These are phyloP conservation scores for Candida glucosophila DNA, from an alignment of 1,139 yeast species.

Conservation along the genomic window DNA sequence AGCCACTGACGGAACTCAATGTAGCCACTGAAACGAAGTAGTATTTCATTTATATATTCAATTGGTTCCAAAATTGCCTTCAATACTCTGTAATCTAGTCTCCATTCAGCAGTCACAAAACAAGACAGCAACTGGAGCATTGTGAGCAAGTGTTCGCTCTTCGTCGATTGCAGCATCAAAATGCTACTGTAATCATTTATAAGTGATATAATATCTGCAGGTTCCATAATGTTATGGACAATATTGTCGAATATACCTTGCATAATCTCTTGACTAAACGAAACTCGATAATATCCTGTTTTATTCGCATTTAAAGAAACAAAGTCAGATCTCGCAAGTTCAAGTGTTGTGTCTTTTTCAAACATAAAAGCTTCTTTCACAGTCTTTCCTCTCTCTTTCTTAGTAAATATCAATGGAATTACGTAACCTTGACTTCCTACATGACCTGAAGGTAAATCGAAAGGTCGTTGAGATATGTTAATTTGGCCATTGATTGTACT, in stretches of 20 bases:
- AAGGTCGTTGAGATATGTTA: too few relatives aligned
- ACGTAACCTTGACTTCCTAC: too few relatives aligned
- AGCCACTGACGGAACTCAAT: conserved; percentile 16
- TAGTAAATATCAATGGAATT: too few relatives aligned
- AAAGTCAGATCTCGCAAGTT: conserved; percentile 15
- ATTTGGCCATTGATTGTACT: too few relatives aligned
- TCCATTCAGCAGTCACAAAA: conserved; percentile 13
- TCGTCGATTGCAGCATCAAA: conserved; percentile 14
- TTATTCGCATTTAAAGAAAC: conserved; percentile 34
- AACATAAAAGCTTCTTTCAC: too few relatives aligned
- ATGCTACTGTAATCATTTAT: conserved; percentile 30
- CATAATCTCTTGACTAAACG: conserved; percentile 14
- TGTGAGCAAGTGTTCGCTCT: conserved; percentile 17
- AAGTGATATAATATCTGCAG: conserved; percentile 24
- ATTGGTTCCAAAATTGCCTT: conserved; percentile 22
- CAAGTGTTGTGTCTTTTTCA: too few relatives aligned
- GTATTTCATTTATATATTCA: conserved; percentile 20
- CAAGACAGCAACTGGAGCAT: conserved; percentile 19
- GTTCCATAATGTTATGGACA: conserved; percentile 13
- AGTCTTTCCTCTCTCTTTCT: too few relatives aligned
- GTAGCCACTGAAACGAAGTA: conserved; percentile 22
- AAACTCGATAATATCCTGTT: conserved; percentile 37
- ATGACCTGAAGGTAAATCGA: too few relatives aligned
- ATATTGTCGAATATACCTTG: conserved; percentile 16
- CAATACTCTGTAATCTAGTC: conserved; percentile 18